These are phyloP conservation scores for Castanospermum australe DNA, from an alignment of 306 rosid genomes.

Conservation along the genomic window DNA sequence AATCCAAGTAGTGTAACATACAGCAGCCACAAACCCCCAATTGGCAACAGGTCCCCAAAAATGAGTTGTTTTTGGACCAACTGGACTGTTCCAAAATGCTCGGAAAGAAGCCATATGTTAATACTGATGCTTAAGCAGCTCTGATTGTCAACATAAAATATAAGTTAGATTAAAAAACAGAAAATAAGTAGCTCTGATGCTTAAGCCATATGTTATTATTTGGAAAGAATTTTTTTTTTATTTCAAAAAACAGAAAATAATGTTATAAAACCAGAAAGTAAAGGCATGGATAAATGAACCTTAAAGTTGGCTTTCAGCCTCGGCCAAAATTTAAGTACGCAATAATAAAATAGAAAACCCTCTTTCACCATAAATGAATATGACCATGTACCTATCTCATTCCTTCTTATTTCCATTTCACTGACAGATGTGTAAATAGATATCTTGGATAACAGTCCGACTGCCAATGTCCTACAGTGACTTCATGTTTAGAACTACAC, in stretches of 20 bases:
- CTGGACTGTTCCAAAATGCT: constrained; percentile 72
- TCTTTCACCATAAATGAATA: neutral
- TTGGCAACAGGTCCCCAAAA: constrained; percentile 88
- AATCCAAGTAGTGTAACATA: constrained; percentile 32
- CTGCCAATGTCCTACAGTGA: neutral
- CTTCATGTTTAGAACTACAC: neutral
- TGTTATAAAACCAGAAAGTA: neutral
- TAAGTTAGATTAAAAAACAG: neutral
- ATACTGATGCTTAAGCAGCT: neutral
- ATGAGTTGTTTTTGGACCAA: constrained; percentile 82
- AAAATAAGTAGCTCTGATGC: too few relatives aligned
- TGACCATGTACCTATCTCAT: neutral
- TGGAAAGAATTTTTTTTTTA: neutral
- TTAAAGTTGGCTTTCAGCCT: neutral
- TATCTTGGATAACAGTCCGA: neutral
- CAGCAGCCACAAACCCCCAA: constrained; percentile 78
- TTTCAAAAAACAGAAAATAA: neutral
- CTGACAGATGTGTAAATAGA: neutral
- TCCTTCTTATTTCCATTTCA: neutral
- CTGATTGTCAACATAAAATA: constrained; percentile 11
- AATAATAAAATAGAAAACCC: neutral
- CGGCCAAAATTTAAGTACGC: neutral
- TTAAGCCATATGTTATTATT: neutral
- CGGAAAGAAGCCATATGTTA: constrained; percentile 62
- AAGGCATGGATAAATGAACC: neutral